phyloP scores from a whole-genome alignment of 495 filamentous ascomycete genomes.

The Neurospora discreta region DNA sequence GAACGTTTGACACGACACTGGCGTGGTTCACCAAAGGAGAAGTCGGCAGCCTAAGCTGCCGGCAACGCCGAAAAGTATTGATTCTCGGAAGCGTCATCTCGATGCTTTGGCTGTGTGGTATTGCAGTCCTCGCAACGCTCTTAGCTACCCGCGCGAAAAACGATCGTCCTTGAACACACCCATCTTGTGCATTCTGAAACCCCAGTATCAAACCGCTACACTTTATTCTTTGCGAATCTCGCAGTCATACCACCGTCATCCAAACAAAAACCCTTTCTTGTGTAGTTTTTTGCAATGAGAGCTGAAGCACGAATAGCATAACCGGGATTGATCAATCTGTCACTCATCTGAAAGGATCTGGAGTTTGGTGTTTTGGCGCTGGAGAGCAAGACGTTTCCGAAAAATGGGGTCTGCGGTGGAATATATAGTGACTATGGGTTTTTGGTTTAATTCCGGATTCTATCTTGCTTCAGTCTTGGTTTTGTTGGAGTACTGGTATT shows the following conservation, averaged over 20 bases:
- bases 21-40: constrained; percentile 27
- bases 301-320: background rate
- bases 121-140: constrained; percentile 4
- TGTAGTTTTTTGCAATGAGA: background rate
- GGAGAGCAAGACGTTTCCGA: background rate
- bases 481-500: background rate
- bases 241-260: background rate
- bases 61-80: constrained; percentile 17
- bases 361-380: background rate
- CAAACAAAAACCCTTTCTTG: background rate
- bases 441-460: background rate
- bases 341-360: background rate
- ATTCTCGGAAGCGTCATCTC: constrained; percentile 11
- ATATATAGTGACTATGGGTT: background rate
- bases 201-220: background rate
- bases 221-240: background rate
- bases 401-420: background rate
- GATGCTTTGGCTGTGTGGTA: constrained; percentile 6
- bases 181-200: background rate
- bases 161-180: background rate
- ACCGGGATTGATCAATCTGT: background rate
- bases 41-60: constrained; percentile 12
- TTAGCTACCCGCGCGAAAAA: background rate
- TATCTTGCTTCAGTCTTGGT: background rate
- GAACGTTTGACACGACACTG: constrained; percentile 16